These are phyloP conservation scores for Fusarium verticillioides DNA, from an alignment of 2,329 filamentous ascomycete genomes.

Conservation along the genomic window DNA sequence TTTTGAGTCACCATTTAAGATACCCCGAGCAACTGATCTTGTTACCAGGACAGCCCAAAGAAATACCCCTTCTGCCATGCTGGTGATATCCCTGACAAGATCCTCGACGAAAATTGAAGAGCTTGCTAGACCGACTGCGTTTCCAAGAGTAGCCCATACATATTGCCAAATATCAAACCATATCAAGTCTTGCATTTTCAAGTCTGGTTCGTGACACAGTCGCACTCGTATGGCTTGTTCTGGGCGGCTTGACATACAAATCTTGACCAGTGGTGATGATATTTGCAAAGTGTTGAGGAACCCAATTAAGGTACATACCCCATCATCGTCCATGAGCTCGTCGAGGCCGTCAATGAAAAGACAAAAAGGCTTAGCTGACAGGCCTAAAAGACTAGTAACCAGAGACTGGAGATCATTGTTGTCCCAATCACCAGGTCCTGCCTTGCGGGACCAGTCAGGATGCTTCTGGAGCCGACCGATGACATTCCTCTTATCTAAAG, in stretches of 20 bases:
- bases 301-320: rapidly evolving
- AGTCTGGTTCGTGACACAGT: rapidly evolving
- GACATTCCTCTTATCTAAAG: rapidly evolving
- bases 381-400: too few species aligned
- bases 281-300: rapidly evolving
- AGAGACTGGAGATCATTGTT: rapidly evolving
- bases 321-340: rapidly evolving
- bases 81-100: too few species aligned
- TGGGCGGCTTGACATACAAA: not conserved
- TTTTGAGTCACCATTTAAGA: too few species aligned
- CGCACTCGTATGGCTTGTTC: rapidly evolving
- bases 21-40: too few species aligned
- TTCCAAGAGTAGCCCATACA: too few species aligned
- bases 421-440: rapidly evolving
- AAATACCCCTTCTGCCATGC: too few species aligned
- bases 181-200: not conserved
- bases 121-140: too few species aligned
- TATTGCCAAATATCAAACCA: too few species aligned
- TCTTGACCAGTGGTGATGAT: rapidly evolving
- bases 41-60: too few species aligned
- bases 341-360: rapidly evolving
- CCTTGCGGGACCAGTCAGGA: rapidly evolving
- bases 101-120: too few species aligned
- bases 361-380: not conserved
- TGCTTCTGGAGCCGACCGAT: too few species aligned